Evolutionary conservation across 306 rosid species (phyloP), one percentile per base, ranked within the genome.

Genomic region (Rosa lucieae): DNA sequence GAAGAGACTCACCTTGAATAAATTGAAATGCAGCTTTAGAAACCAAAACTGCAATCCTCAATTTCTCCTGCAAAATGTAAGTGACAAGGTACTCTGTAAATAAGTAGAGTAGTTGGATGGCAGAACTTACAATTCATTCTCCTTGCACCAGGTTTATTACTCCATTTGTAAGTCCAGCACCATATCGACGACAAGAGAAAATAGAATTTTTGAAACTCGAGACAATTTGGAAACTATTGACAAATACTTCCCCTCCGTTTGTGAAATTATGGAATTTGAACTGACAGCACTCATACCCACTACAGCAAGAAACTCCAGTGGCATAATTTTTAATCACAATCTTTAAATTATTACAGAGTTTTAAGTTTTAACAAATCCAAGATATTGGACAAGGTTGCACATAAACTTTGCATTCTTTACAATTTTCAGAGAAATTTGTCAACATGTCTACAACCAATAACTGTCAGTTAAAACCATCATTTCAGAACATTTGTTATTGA

Each of bases 1-100:
- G 76, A 81, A 81, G 78, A 78, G 76, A 72, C 88, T 67, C 42
- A 83, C 98, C 92, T 81, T 85, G 91, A 72, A 90, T 82, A 81
- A 95, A 96, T 37, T 91, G 98, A 81, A 89, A 59, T 79, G 99
- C 97, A 44, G 96, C 98, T 87, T 86, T 89, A 59, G 99, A 96
- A 84, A 96, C 99, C 83, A 96, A 85, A 78, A 96, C 92, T 65
- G 90, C 97, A 56, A 93, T 46, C 87, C 93, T 84, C 76, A 92
- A 68, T 82, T 92, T 92, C 84, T 94, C 99, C 98, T 92, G 80
- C 83, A 83, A 42, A 66, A 49, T 53, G 82, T 12, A 75, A 65
- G 12, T 51, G 61, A 74, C 8, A 71, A 70, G 48, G 4, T 58
- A 44, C 70, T 70, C 47, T 42, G n/a, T 12, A 4, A 21, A 18